Percentiles rank a stretch among this genome's conserved stretches.
Evolutionary conservation across 495 filamentous ascomycete species (phyloP).

Genomic region (Neurospora cerealis): DNA sequence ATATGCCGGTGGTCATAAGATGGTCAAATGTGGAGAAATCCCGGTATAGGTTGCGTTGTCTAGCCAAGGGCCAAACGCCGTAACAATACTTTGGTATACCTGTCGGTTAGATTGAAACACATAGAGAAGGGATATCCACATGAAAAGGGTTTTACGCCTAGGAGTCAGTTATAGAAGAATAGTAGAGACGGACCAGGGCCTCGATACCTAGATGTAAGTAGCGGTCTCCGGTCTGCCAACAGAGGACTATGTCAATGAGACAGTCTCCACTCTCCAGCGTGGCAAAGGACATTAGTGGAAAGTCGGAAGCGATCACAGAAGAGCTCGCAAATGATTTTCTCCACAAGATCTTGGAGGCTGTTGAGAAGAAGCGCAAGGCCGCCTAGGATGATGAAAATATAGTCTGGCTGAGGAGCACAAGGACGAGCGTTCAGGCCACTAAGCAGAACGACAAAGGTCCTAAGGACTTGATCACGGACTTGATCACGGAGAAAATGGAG

Average conservation of each 20-base stretch:
- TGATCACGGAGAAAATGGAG: no score
- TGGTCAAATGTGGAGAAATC: background rate
- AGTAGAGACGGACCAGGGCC: background rate
- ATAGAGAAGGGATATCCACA: background rate
- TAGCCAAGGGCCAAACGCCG: background rate
- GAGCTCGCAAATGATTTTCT: background rate
- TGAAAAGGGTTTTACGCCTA: background rate
- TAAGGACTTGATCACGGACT: no score
- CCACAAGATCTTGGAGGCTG: no score
- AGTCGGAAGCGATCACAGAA: background rate
- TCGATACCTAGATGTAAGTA: background rate
- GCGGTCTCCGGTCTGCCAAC: background rate
- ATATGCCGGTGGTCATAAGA: background rate
- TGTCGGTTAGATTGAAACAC: background rate
- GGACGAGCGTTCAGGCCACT: no score
- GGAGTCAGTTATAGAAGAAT: background rate
- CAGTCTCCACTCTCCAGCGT: background rate
- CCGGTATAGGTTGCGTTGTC: background rate
- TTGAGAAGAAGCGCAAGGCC: no score
- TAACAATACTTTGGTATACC: background rate
- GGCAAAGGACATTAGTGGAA: background rate
- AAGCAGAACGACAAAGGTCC: no score
- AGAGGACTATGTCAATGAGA: background rate
- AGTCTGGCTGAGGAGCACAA: no score
- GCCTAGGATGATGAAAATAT: no score